These are phyloP conservation scores for Coccomyxa sp. DNA, from an alignment of 139 green algal genomes.

Conservation along the genomic window DNA sequence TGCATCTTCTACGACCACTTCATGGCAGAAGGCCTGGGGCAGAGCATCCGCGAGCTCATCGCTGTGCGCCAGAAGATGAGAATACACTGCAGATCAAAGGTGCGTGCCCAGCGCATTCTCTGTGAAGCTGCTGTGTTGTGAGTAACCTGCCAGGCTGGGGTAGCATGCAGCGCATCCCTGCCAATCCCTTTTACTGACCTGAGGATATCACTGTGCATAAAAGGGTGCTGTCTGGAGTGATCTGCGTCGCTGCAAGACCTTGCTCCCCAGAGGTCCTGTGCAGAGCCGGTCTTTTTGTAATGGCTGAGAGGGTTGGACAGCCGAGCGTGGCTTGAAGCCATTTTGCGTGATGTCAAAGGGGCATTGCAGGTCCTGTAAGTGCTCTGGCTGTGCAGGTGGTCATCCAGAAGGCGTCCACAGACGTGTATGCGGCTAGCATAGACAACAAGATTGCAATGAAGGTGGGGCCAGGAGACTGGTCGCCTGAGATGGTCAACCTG, in stretches of 20 bases:
- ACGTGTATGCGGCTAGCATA: slow-evolving; percentile 79
- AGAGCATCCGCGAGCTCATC: slow-evolving; percentile 75
- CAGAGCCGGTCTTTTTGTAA: no score
- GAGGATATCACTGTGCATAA: no score
- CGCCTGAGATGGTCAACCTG: slow-evolving; percentile 53
- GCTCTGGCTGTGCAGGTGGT: slow-evolving; percentile 42
- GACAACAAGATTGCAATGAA: slow-evolving; percentile 82
- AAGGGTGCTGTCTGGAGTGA: no score
- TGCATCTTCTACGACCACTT: slow-evolving; percentile 91
- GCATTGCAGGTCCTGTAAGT: slow-evolving; percentile 38
- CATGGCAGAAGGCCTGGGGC: slow-evolving; percentile 37
- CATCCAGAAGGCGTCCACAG: slow-evolving; percentile 52
- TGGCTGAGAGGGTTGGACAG: no score
- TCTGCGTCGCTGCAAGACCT: no score
- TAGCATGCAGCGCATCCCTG: neutral
- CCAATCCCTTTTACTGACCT: neutral
- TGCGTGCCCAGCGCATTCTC: no score
- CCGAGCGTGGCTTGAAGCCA: no score
- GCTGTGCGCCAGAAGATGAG: slow-evolving; percentile 57
- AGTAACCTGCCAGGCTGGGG: no score
- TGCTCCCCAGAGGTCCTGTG: no score
- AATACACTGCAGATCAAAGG: slow-evolving; percentile 66
- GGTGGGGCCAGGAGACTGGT: slow-evolving; percentile 67
- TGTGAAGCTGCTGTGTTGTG: no score
- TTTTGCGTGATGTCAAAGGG: neutral